Percentiles rank a stretch among this genome's conserved stretches.
phyloP scores from a whole-genome alignment of 148 eudicot species.

The Arbutus unedo region DNA sequence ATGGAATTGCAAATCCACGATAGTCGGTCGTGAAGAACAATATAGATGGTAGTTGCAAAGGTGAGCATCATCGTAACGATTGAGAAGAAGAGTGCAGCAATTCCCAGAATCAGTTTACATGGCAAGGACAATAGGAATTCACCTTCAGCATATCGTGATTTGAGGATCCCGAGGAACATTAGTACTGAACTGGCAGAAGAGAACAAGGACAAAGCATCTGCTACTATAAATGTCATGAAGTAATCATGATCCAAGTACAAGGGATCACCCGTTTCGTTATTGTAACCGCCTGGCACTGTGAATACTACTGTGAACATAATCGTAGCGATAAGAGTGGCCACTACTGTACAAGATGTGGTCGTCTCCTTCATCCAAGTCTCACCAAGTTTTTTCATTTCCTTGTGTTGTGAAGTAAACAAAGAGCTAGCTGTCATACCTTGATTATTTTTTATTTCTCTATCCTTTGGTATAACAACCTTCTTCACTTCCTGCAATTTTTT shows the following conservation, averaged over 20 bases:
- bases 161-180: constrained; percentile 9
- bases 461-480: not conserved
- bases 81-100: constrained; percentile 10
- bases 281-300: constrained; percentile 11
- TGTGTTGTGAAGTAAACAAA: constrained; percentile 2
- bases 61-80: constrained; percentile 15
- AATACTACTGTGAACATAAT: constrained; percentile 11
- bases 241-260: not conserved
- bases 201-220: constrained; percentile 11
- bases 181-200: constrained; percentile 11
- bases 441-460: not conserved
- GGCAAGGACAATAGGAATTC: constrained; percentile 11
- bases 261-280: not conserved
- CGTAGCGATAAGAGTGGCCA: constrained; percentile 7
- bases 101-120: constrained; percentile 6
- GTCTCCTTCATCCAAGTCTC: constrained; percentile 10
- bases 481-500: not conserved
- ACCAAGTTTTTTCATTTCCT: not conserved
- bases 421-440: not conserved
- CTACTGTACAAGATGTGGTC: constrained; percentile 1
- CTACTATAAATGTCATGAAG: constrained; percentile 4
- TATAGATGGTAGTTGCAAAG: constrained; percentile 11
- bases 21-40: not conserved
- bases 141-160: constrained; percentile 2
- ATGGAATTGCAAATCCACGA: constrained; percentile 12